Conservation (phyloP, 257 asterid genomes). For the Solanum medicagineum region DNA sequence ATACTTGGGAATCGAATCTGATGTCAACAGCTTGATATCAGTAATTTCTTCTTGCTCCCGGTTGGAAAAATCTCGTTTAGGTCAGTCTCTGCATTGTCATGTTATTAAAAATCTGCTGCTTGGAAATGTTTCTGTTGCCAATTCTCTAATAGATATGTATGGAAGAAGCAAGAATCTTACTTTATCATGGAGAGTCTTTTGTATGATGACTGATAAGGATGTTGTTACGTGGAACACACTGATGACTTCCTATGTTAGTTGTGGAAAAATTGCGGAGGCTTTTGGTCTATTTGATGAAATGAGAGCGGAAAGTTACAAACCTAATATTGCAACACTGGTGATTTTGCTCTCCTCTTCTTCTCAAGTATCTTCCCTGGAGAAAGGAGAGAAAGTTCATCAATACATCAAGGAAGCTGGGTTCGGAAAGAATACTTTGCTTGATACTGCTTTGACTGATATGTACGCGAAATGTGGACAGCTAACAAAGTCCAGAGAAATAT, state of each 20-base stretch:
- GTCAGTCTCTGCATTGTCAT: constrained; percentile 58
- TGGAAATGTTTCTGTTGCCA: constrained; percentile 34
- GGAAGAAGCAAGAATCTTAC: constrained; percentile 37
- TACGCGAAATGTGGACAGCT: constrained; percentile 72
- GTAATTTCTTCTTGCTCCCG: constrained; percentile 53
- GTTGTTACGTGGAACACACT: constrained; percentile 57
- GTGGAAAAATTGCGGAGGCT: constrained; percentile 38
- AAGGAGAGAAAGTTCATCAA: constrained; percentile 39
- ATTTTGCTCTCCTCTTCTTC: constrained; percentile 58
- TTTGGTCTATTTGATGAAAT: constrained; percentile 35
- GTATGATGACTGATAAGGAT: constrained; percentile 15
- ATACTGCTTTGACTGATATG: constrained; percentile 64
- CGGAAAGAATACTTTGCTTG: constrained; percentile 28
- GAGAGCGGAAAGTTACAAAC: constrained; percentile 34
- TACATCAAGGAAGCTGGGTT: constrained; percentile 30
- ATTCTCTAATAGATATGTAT: constrained; percentile 68
- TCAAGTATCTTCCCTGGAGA: constrained; percentile 36
- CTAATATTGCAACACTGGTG: constrained; percentile 46
- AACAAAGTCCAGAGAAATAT: constrained; percentile 40
- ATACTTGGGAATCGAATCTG: constrained; percentile 24
- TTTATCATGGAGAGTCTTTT: constrained; percentile 34
- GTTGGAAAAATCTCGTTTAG: constrained; percentile 27
- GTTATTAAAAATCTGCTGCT: constrained; percentile 13
- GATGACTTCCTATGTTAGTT: constrained; percentile 37
- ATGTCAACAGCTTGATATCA: constrained; percentile 34